Base-by-base conservation (phyloP, 106 monocot species). In the Apostasia ramifera region DNA sequence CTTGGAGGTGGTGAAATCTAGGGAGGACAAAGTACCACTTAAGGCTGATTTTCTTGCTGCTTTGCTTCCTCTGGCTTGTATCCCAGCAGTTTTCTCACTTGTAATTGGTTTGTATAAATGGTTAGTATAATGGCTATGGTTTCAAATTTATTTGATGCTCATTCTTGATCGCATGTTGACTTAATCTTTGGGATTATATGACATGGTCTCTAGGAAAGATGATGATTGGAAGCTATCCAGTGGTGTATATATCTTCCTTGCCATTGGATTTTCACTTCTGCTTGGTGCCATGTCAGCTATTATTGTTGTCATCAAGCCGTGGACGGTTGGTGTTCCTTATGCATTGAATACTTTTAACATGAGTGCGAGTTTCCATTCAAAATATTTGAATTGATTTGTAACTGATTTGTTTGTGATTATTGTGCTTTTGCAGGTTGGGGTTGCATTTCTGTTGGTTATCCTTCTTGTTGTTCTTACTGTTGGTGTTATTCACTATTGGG, bases 31-130 rank as follows among this genome's bases (percentile, higher is more conserved):
- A 72, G 60, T 81, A 40, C 92, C 95, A 4, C 44, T 86, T 74
- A 97, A 97, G 72, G 81, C 79, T 63, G 95, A 97, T 79, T 97
- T 97, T 70, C 92, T 97, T 74, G 89, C 89, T 61, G 84, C 95
- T 72, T 81, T 97, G 57, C 86, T 97, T 71, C 95, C 95, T 12
- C 77, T 97, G 74, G 77, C 87, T 63, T 97, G 89, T 67, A 78
- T 97, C 75, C 95, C 95, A 66, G 95, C 92, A 42, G 56, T 86
- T 9, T 74, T 89, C 46, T 92, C 92, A 37, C 74, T 97, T 7
- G 79, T 82, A 66, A 86, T 79, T 63, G 95, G 95, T 14, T 75
- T 97, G 62, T 97, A 97, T 71, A 97, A 97, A 85, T 97, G 95
- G 95, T 92, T 57, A 81, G 85, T 15, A 44, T 14, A 55, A 68